phyloP scores from a whole-genome alignment of 108 stramenopile species.

The Conticribra weissflogii region DNA sequence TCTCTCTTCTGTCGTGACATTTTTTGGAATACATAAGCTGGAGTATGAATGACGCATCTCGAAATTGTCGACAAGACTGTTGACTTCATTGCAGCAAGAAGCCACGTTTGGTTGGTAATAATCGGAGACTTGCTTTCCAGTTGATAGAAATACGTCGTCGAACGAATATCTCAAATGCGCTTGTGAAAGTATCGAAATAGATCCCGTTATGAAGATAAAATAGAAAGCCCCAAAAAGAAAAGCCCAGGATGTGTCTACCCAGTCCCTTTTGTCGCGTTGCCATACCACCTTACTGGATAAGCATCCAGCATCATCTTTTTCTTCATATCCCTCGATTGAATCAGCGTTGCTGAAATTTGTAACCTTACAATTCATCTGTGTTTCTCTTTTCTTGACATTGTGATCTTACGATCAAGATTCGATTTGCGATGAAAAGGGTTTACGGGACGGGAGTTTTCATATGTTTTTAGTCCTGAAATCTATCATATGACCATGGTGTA shows the following conservation, averaged over 20 bases:
- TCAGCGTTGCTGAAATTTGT: not conserved
- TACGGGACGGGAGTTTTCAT: too few relatives aligned
- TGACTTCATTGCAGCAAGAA: not conserved
- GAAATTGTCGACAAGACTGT: not conserved
- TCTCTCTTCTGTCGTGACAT: not conserved
- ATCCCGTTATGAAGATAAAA: not conserved
- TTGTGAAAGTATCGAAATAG: not conserved
- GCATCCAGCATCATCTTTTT: not conserved
- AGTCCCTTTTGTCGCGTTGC: not conserved
- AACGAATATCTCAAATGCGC: not conserved
- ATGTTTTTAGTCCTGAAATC: too few relatives aligned
- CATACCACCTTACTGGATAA: not conserved
- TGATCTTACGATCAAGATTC: too few relatives aligned
- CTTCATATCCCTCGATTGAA: not conserved
- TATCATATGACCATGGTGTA: too few relatives aligned
- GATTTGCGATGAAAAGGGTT: too few relatives aligned
- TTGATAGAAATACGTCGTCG: not conserved
- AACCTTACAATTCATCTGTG: too few relatives aligned
- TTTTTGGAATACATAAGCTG: not conserved
- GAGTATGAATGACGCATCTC: not conserved
- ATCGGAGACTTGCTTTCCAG: not conserved
- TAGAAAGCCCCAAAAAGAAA: not conserved
- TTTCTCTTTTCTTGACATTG: too few relatives aligned
- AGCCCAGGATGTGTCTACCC: not conserved
- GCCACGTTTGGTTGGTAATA: not conserved